Base-by-base conservation (phyloP, 768 basidiomycete genomes). In the Paxillus involutus region DNA sequence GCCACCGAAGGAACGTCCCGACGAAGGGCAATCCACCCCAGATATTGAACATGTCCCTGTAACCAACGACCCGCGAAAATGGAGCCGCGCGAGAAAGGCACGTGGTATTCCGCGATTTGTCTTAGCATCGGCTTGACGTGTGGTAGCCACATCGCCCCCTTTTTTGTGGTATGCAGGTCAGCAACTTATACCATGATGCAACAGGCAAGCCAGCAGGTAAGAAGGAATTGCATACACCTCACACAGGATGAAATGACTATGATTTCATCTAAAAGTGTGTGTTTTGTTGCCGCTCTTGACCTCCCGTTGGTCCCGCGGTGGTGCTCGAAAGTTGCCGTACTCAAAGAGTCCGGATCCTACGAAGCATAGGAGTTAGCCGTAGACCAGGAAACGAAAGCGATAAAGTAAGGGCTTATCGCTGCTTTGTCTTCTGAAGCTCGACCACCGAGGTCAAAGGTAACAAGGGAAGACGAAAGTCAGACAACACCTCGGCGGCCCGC, bases 211-310 rank as follows among this genome's bases (percentile, higher is more conserved):
- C 21, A 17, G 33, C 24, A 54, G 35, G 29, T 19, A 40, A 40
- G 39, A 17, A 19, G 39, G 10, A 19, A 24, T 49, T 41, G 50
- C 16, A 21, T 29, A 40, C 45, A 46, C 51, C 35, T 53, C 50
- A 40, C 24, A 52, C 53, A 49, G 43, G 44, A 55, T 49, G 44
- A 51, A 49, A 54, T 47, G 48, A 53, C 51, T 26, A 43, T 46
- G 52, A 57, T 47, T 47, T 70, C 78, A 78, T 73, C 77, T 84
- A 75, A 88, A 89, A 17, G 86, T 86, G 72, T 77, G 73, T 37
- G 87, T 85, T 71, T 81, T 80, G 66, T 89, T 89, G 44, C 88
- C 88, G 55, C 80, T 79, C 68, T 80, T 86, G 48, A 86, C 61
- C 57, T 88, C 84, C 56, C 81, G 82, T 52, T 82, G 74, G 32